phyloP scores from a whole-genome alignment of 257 asterid species.

The Fraxinus americana region DNA sequence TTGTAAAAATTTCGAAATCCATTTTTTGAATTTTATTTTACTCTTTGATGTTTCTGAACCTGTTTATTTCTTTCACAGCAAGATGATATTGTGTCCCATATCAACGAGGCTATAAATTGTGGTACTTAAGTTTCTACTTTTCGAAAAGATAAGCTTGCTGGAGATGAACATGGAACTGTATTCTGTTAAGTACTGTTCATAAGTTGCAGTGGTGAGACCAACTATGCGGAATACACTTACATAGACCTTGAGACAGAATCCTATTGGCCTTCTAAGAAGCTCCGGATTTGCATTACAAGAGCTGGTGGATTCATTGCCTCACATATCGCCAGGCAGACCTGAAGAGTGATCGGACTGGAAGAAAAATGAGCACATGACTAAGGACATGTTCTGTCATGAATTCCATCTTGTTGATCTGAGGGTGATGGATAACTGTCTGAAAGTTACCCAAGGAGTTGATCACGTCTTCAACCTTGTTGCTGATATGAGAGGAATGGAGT shows the following conservation, averaged over 20 bases:
- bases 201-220: constrained; percentile 45
- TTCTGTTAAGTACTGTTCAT: no score
- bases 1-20: no score
- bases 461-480: constrained; percentile 90
- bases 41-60: no score
- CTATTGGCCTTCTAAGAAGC: constrained; percentile 83
- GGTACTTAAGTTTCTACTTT: no score
- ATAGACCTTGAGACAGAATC: constrained; percentile 79
- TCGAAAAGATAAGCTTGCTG: no score
- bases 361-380: constrained; percentile 90
- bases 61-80: no score
- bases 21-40: no score
- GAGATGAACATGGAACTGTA: no score
- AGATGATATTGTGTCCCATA: no score
- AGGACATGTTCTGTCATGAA: constrained; percentile 83
- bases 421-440: constrained; percentile 88
- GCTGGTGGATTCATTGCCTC: constrained; percentile 92
- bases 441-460: constrained; percentile 63
- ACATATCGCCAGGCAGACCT: constrained; percentile 78
- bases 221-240: constrained; percentile 73
- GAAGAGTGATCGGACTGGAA: constrained; percentile 90
- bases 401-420: constrained; percentile 87
- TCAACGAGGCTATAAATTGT: no score
- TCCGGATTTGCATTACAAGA: constrained; percentile 70
- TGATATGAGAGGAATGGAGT: constrained; percentile 99